Conservation (phyloP, 176 grass and related monocot genomes). For the Zizania latifolia region DNA sequence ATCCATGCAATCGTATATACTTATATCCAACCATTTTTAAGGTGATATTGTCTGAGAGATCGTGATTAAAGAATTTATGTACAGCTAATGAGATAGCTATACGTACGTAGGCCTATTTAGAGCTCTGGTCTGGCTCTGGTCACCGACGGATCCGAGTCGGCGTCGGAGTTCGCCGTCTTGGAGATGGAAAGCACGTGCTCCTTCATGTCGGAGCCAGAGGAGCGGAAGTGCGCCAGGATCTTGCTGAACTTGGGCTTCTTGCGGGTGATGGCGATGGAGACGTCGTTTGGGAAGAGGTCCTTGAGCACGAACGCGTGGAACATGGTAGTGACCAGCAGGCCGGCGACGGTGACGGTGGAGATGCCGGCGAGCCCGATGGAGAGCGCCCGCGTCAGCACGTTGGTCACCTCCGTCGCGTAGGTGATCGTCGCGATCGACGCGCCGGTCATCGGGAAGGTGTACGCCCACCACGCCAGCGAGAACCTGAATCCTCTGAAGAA, state of each 20-base stretch:
- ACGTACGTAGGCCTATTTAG: neutral
- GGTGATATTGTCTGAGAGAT: constrained; percentile 1
- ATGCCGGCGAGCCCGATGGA: constrained; percentile 65
- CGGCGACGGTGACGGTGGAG: constrained; percentile 66
- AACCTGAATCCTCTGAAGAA: constrained; percentile 91
- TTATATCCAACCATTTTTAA: neutral
- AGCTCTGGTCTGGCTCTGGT: constrained; percentile 16
- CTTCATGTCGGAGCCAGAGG: constrained; percentile 66
- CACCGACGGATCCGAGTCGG: constrained; percentile 7
- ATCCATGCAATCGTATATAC: neutral
- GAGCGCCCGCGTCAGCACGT: constrained; percentile 57
- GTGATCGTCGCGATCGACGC: constrained; percentile 70
- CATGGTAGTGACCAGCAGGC: constrained; percentile 67
- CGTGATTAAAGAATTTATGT: constrained; percentile 27
- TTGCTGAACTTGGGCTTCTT: constrained; percentile 74
- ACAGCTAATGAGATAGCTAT: constrained; percentile 12
- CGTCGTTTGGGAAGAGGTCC: constrained; percentile 93
- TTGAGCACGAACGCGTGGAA: constrained; percentile 75
- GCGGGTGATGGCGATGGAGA: constrained; percentile 84
- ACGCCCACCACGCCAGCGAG: constrained; percentile 98
- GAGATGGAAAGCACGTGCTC: constrained; percentile 46
- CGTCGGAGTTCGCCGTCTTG: constrained; percentile 5
- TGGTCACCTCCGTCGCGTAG: constrained; percentile 64
- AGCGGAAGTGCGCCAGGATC: constrained; percentile 62
- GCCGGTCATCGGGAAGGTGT: constrained; percentile 91